Evolutionary conservation across 371 early-diverging fungal species (phyloP).

Genomic region (Vavraia culicis): DNA sequence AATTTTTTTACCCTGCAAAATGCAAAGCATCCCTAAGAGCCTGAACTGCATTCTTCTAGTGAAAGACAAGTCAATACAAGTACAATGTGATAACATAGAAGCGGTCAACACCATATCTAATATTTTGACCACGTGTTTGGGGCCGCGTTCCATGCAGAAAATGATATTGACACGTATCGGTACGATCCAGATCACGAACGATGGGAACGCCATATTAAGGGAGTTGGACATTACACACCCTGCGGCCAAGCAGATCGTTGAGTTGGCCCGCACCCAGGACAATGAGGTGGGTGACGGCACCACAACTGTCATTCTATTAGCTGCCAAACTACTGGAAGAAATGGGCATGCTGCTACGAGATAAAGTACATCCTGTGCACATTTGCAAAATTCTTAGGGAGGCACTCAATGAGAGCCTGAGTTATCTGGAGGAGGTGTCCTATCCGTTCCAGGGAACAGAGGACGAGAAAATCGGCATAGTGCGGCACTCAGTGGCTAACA

Average conservation of each 20-base stretch:
- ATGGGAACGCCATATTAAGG: slow-evolving; percentile 93
- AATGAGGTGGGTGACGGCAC: slow-evolving; percentile 99
- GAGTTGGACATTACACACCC: slow-evolving; percentile 98
- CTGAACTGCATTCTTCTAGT: slow-evolving; percentile 7
- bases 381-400: slow-evolving; percentile 57
- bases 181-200: slow-evolving; percentile 92
- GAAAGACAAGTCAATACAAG: slow-evolving; percentile 23
- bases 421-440: slow-evolving; percentile 12
- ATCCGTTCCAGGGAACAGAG: slow-evolving; percentile 43
- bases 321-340: slow-evolving; percentile 39
- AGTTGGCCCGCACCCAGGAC: slow-evolving; percentile 94
- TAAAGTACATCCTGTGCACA: slow-evolving; percentile 85
- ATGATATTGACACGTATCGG: slow-evolving; percentile 99
- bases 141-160: slow-evolving; percentile 95
- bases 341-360: slow-evolving; percentile 50
- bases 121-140: slow-evolving; percentile 91
- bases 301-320: slow-evolving; percentile 82
- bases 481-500: slow-evolving; percentile 75
- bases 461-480: slow-evolving; percentile 67
- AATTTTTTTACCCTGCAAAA: too few relatives aligned
- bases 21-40: too few relatives aligned
- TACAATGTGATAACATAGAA: slow-evolving; percentile 33
- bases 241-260: slow-evolving; percentile 95
- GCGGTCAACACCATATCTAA: slow-evolving; percentile 20
- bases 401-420: slow-evolving; percentile 7